Base-by-base conservation (phyloP, 305 asterid genomes). In the Rubia occidens region DNA sequence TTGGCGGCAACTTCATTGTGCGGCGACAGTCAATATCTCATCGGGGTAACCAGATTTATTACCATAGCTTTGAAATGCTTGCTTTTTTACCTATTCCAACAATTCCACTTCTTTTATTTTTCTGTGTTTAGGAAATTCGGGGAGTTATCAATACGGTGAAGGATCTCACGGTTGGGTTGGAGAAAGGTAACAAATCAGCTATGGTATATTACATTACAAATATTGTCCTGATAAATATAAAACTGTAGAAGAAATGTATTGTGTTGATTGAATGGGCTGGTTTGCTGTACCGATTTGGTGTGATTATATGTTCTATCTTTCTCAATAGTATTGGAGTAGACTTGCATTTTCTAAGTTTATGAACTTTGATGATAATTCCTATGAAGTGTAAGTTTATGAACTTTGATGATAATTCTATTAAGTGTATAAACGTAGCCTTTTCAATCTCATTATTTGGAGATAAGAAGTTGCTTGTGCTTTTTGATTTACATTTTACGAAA, bases 81-180 rank as follows among this genome's bases (percentile, higher is more conserved):
- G 20, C 11, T 32, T 49, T 55, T n/a, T 21, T 6, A 2, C 13
- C 59, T 13, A 32, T 11, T 5, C 39, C 39, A 68, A 54, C 13
- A 32, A 32, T 32, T 32, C 37, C 37, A 32, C 37, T 32, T 2
- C 29, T 24, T 0, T 32, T 32, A 32, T 32, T 32, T 32, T 32
- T 32, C 37, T 60, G 21, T 26, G 71, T 72, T 73, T 85, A 90
- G 98, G 97, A 90, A 68, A 88, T 94, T 61, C 84, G 95, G 81
- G 88, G 74, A 76, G 81, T 87, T 59, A 53, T 85, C 51, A 64
- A 55, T 42, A 73, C 77, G 86, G 85, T 90, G 91, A 90, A 82
- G 78, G 96, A 89, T 6, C 68, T 83, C 21, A 96, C 89, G 7
- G 86, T 94, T 49, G 89, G 84, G 72, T 79, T 86, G 35, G 97